Base-by-base conservation (phyloP, 2,329 filamentous ascomycete species). In the Colletotrichum chrysophilum region DNA sequence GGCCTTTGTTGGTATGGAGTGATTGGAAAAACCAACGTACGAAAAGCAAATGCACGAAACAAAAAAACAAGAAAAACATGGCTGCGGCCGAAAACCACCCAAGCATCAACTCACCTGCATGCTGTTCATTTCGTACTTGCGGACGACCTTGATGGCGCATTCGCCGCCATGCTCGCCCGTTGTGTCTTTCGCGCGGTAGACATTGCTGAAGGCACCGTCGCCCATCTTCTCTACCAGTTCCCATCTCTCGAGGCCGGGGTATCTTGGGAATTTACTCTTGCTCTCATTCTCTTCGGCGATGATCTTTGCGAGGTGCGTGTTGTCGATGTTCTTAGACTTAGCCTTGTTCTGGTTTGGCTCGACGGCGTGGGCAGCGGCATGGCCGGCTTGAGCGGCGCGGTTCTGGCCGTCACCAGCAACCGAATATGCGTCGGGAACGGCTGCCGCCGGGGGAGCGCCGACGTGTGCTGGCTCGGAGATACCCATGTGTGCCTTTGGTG, bases 101-200 rank as follows among this genome's bases (percentile, higher is more conserved):
- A 73, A 70, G 48, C 62, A 67, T 62, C 74, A 81, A 94, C 96
- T 91, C 91, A 99, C 97, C 95, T 98, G 97, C 89, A 94, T 96
- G 79, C 93, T 96, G 87, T 98, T 98, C 95, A 99, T 98, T 87
- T 99, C 97, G 84, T 95, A 98, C 87, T 98, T 98, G 82, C 97
- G 94, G 78, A 99, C 97, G 67, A 99, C 97, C 86, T 99, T 99
- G 90, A 99, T 98, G 80, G 96, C 97, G 38, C 97, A 96, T 83
- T 98, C 94, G 79, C 91, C 92, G 26, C 91, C 92, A 26, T 75
- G 34, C 77, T 93, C 89, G 55, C 94, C 94, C 7, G 92, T 90
- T 61, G 87, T 84, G 84, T 99, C 97, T 79, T 90, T 91, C 48
- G 97, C 97, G 52, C 95, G 93, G 86, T 98, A 99, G 78, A 99